Conservation (phyloP, 139 green algal species). For the Zygnema circumcarinatum region DNA sequence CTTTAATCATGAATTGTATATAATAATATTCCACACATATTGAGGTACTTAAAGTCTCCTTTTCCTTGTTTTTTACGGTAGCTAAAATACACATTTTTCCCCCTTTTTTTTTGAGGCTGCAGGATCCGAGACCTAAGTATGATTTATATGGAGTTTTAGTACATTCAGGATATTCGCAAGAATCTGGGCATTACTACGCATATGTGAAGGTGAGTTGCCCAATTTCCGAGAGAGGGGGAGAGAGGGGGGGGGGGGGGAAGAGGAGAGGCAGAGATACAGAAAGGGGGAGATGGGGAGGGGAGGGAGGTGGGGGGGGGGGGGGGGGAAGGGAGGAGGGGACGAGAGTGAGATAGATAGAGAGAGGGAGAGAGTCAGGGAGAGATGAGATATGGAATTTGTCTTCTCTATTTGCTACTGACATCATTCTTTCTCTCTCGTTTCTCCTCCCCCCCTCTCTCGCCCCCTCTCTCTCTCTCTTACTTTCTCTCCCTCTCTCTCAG, state of each 20-base stretch:
- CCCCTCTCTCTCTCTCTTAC: neutral
- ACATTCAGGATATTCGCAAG: slow-evolving; percentile 80
- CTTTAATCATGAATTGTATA: no score
- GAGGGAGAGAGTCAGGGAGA: no score
- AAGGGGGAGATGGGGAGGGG: no score
- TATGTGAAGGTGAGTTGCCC: slow-evolving; percentile 79
- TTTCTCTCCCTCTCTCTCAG: neutral
- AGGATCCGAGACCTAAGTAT: slow-evolving; percentile 68
- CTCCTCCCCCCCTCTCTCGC: neutral
- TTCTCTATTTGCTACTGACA: no score
- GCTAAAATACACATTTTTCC: neutral
- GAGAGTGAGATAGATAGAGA: no score
- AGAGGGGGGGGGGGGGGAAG: no score
- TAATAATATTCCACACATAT: no score
- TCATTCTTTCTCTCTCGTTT: neutral
- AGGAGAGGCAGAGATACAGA: no score
- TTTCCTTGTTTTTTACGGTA: slow-evolving; percentile 3
- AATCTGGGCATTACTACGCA: slow-evolving; percentile 88
- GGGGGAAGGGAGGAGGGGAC: no score
- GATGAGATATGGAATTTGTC: no score
- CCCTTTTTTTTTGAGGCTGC: neutral
- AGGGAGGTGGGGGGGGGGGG: no score
- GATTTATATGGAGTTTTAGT: slow-evolving; percentile 88
- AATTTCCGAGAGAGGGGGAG: no score
- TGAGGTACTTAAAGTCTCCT: neutral